Base-by-base conservation (phyloP, 768 basidiomycete genomes). In the Tylopilus intermedius region DNA sequence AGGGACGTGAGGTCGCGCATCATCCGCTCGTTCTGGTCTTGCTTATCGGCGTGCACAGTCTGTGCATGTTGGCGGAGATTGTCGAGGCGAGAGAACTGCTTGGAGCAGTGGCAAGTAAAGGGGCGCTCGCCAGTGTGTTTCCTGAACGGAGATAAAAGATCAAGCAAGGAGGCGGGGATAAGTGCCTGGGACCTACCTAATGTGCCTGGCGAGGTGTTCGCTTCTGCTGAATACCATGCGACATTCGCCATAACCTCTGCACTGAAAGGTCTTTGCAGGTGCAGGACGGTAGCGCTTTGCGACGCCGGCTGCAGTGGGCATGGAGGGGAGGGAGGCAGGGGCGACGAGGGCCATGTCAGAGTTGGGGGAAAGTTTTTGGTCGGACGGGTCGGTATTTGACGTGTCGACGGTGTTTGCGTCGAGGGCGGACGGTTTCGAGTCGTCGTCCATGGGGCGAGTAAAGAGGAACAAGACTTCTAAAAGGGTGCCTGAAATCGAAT, bases 111-210 rank as follows among this genome's bases (percentile, higher is more conserved):
- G 65, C 95, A 98, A 38, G 84, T 82, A 71, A 98, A 98, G 15
- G 95, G 95, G 18, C 94, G 84, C 67, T 97, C 95, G 56, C 95
- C 95, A 5, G 95, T 97, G 71, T 98, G 95, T 80, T 97, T 97
- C 60, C 94, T 97, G 72, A 14, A 56, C 48, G 53, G 62, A 54
- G 58, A 64, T 52, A 54, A 51, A 57, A 45, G 61, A 69, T 66
- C 60, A 53, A 61, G 50, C 30, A 50, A 57, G 11, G 55, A 37
- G 47, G 50, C 15, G 46, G 56, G 53, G 54, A 52, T 2, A 18
- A 58, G 60, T 60, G 61, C 62, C 60, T 58, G 65, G 61, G 55
- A 69, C 82, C 68, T 65, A 94, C 94, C 95, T 78, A 68, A 96
- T 89, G 76, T 98, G 95, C 62, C 95, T 79, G 55, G 94, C 93